These are phyloP conservation scores for Nepenthes gracilis DNA, from an alignment of 148 eudicot species.

Conservation along the genomic window DNA sequence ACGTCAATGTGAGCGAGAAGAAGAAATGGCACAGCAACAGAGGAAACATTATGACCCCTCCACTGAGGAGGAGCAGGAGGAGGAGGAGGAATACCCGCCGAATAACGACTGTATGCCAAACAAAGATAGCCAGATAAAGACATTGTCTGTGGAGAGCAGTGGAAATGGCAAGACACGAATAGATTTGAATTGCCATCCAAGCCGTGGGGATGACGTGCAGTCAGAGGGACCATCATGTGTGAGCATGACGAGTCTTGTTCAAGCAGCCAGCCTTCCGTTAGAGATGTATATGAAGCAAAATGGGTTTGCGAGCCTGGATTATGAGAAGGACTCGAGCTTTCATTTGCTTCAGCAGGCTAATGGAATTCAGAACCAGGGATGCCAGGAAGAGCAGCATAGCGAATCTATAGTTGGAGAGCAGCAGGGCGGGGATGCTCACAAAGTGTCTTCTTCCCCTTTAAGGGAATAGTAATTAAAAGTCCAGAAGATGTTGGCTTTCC, in stretches of 20 bases:
- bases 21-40: constrained; percentile 30
- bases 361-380: too few relatives aligned
- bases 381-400: too few relatives aligned
- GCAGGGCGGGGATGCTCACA: constrained; percentile 3
- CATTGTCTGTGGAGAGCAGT: constrained; percentile 11
- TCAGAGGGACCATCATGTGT: constrained; percentile 15
- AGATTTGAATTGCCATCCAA: constrained; percentile 72
- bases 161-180: constrained; percentile 29
- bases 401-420: neutral
- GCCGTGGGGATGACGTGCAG: constrained; percentile 43
- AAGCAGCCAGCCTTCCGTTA: constrained; percentile 23
- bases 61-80: neutral
- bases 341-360: too few relatives aligned
- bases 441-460: too few relatives aligned
- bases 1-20: constrained; percentile 52
- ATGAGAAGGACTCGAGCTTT: constrained; percentile 2
- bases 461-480: too few relatives aligned
- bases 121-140: constrained; percentile 8
- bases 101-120: constrained; percentile 14
- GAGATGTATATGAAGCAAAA: constrained; percentile 20
- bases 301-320: constrained; percentile 19
- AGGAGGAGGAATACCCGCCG: constrained; percentile 9
- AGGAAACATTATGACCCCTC: constrained; percentile 13
- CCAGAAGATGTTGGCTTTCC: too few relatives aligned
- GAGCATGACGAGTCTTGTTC: constrained; percentile 28